Evolutionary conservation across 1,139 yeast genomes (phyloP).

Genomic region (Suhomyces atakaporum): DNA sequence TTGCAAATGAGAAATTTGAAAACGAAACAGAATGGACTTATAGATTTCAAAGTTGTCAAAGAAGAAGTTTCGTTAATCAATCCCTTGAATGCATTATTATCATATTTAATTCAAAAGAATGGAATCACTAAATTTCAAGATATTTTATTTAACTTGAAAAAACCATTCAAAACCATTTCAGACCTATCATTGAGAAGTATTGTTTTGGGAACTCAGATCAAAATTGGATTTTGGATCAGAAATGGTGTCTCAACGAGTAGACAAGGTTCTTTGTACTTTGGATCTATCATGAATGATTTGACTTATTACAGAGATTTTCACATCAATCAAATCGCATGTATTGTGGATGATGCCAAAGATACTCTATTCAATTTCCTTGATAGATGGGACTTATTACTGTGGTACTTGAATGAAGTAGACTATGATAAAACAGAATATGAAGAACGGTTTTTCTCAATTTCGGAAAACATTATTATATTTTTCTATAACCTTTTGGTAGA

Average conservation of each 20-base stretch:
- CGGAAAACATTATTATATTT: slow-evolving; percentile 56
- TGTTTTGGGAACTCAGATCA: slow-evolving; percentile 73
- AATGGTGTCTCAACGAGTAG: slow-evolving; percentile 62
- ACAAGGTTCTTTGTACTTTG: slow-evolving; percentile 44
- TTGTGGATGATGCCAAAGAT: slow-evolving; percentile 46
- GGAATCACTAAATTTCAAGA: slow-evolving; percentile 26
- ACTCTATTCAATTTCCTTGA: slow-evolving; percentile 52
- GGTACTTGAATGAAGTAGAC: slow-evolving; percentile 48
- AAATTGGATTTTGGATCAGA: slow-evolving; percentile 86
- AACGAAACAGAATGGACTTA: slow-evolving; percentile 37
- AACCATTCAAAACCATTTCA: slow-evolving; percentile 45
- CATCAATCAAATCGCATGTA: slow-evolving; percentile 54
- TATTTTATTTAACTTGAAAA: slow-evolving; percentile 16
- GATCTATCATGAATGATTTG: slow-evolving; percentile 36
- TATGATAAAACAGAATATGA: slow-evolving; percentile 52
- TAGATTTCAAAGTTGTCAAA: slow-evolving; percentile 48
- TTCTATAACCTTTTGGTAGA: slow-evolving; percentile 59
- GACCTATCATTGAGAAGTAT: slow-evolving; percentile 62
- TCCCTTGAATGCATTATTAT: slow-evolving; percentile 58
- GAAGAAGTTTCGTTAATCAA: slow-evolving; percentile 57
- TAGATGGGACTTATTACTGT: slow-evolving; percentile 60
- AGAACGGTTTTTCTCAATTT: slow-evolving; percentile 53
- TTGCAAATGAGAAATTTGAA: slow-evolving; percentile 26
- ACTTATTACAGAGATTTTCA: slow-evolving; percentile 53
- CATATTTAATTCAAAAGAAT: slow-evolving; percentile 39